These are phyloP conservation scores for Leccinum incarnatum DNA, from an alignment of 768 basidiomycete genomes.

Conservation along the genomic window DNA sequence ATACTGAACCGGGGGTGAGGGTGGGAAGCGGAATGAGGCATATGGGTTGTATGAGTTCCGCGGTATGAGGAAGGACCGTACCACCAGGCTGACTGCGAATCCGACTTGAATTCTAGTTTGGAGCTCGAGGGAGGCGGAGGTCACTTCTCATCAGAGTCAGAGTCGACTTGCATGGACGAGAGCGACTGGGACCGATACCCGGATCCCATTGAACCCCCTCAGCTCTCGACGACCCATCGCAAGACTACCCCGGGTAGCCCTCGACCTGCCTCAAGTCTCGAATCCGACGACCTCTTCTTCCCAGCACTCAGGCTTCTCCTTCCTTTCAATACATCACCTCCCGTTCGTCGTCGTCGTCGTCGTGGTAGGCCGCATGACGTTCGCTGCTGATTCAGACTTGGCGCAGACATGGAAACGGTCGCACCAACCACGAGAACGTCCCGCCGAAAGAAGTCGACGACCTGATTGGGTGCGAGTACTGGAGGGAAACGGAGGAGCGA, in stretches of 20 bases:
- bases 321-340: too few relatives aligned
- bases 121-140: background rate
- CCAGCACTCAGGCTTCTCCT: too few relatives aligned
- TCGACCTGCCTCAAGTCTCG: too few relatives aligned
- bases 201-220: conserved; percentile 17
- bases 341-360: background rate
- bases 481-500: conserved; percentile 25
- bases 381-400: background rate
- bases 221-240: background rate
- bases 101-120: conserved; percentile 6
- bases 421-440: conserved; percentile 11
- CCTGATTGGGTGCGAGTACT: conserved; percentile 16
- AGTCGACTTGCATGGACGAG: background rate
- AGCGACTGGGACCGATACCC: conserved; percentile 1
- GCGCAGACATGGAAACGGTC: background rate
- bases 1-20: conserved; percentile 9
- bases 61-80: conserved; percentile 5
- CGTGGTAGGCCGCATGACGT: too few relatives aligned
- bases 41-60: conserved; percentile 6
- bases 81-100: conserved; percentile 15
- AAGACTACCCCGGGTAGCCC: conserved; percentile 15
- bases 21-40: conserved; percentile 14
- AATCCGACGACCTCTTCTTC: too few relatives aligned
- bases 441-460: conserved; percentile 28
- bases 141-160: conserved; percentile 1